Evolutionary conservation across 768 basidiomycete genomes (phyloP).

Genomic region (Gautieria morchelliformis): DNA sequence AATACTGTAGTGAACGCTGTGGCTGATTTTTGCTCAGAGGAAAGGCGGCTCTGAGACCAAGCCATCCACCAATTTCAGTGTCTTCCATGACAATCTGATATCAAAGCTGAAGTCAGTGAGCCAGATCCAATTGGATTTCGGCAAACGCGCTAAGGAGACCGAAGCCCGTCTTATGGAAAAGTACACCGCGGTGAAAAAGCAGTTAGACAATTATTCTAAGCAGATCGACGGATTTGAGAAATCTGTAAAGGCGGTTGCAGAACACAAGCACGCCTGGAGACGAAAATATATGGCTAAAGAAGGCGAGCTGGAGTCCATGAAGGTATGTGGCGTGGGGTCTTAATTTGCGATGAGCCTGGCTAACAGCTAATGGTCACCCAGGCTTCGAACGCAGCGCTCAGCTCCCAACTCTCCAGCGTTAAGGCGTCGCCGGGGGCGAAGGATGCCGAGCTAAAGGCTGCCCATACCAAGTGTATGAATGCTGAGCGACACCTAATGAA

Average conservation of each 20-base stretch:
- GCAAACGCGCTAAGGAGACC: constrained; percentile 71
- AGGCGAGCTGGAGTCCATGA: constrained; percentile 81
- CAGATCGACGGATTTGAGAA: constrained; percentile 90
- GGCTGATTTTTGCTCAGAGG: constrained; percentile 36
- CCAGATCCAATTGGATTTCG: constrained; percentile 79
- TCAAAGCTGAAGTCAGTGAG: constrained; percentile 76
- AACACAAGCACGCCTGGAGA: constrained; percentile 77
- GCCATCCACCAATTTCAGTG: constrained; percentile 86
- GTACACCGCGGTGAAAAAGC: constrained; percentile 70
- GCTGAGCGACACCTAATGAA: constrained; percentile 85
- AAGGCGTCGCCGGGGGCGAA: constrained; percentile 53
- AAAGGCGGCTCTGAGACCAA: constrained; percentile 75
- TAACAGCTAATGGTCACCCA: constrained; percentile 19
- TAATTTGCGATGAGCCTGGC: not conserved
- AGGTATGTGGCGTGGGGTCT: constrained; percentile 38
- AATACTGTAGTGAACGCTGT: not conserved
- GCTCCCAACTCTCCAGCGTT: constrained; percentile 53
- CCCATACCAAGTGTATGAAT: constrained; percentile 65
- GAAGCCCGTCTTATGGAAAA: constrained; percentile 68
- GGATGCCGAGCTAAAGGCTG: constrained; percentile 59
- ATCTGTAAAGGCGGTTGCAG: constrained; percentile 71
- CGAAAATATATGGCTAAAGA: constrained; percentile 74
- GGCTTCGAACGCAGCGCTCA: constrained; percentile 67
- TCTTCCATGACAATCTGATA: constrained; percentile 93
- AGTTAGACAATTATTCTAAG: constrained; percentile 81